Evolutionary conservation across 2,329 filamentous ascomycete genomes (phyloP).

Genomic region (Pyricularia pennisetigena): DNA sequence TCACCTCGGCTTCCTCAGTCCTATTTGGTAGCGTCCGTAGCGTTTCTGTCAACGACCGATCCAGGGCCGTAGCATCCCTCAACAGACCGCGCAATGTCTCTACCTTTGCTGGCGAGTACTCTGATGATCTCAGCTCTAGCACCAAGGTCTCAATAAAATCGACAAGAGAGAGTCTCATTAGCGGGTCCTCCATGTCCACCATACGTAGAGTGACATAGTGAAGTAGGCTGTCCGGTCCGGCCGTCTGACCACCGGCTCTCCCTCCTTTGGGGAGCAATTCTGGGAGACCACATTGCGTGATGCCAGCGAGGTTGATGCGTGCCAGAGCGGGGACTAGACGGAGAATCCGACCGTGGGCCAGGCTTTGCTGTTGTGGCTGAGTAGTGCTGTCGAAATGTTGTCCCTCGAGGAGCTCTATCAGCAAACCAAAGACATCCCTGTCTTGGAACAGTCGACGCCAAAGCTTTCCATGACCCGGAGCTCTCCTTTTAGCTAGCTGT

Average conservation of each 20-base stretch:
- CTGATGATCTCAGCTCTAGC: constrained; percentile 32
- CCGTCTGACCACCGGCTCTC: constrained; percentile 11
- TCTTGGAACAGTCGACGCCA: constrained; percentile 44
- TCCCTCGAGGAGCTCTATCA: constrained; percentile 25
- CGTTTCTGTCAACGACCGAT: constrained; percentile 26
- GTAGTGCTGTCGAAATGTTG: constrained; percentile 14
- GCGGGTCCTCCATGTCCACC: constrained; percentile 36
- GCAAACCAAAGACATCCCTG: constrained; percentile 30
- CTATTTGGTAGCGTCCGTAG: constrained; percentile 34
- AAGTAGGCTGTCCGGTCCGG: constrained; percentile 25
- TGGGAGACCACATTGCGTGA: constrained; percentile 12
- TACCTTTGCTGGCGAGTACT: constrained; percentile 21
- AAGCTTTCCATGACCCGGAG: constrained; percentile 39
- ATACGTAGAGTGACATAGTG: constrained; percentile 41
- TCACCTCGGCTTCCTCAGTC: constrained; percentile 37
- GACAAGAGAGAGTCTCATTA: constrained; percentile 41
- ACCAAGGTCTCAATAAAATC: constrained; percentile 44
- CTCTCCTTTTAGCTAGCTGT: constrained; percentile 24
- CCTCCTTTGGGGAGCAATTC: constrained; percentile 20
- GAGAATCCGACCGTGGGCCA: constrained; percentile 43
- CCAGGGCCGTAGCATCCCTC: constrained; percentile 26
- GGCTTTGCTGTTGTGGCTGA: constrained; percentile 27
- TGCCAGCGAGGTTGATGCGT: constrained; percentile 30
- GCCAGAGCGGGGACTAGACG: constrained; percentile 40
- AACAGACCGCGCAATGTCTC: constrained; percentile 27